phyloP scores from a whole-genome alignment of 2,329 filamentous ascomycete species.

The Trichoderma lentiforme region DNA sequence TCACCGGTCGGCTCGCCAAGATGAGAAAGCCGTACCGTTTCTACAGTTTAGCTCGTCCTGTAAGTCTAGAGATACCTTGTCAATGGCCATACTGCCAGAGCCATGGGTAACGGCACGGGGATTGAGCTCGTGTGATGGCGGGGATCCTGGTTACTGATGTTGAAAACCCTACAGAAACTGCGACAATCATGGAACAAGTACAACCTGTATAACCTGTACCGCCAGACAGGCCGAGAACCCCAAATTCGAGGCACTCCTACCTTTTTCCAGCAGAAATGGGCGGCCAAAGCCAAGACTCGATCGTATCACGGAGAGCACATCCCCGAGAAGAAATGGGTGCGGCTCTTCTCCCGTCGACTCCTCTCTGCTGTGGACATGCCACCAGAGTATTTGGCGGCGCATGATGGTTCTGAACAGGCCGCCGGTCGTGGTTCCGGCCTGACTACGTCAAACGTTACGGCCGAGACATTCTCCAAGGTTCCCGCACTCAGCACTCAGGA shows the following conservation, averaged over 20 bases:
- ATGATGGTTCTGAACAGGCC: constrained; percentile 81
- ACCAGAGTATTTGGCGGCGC: constrained; percentile 69
- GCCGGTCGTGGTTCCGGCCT: constrained; percentile 78
- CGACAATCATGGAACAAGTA: constrained; percentile 97
- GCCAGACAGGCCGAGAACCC: constrained; percentile 32
- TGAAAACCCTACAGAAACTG: constrained; percentile 63
- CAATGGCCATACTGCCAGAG: background rate
- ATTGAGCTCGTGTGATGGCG: background rate
- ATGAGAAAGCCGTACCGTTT: constrained; percentile 59
- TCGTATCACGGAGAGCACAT: constrained; percentile 95
- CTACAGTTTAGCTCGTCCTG: constrained; percentile 63
- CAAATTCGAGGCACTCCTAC: constrained; percentile 48
- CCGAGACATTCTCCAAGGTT: constrained; percentile 34
- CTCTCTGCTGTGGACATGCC: constrained; percentile 84
- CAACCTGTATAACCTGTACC: constrained; percentile 84
- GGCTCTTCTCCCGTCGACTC: constrained; percentile 82
- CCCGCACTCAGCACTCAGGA: constrained; percentile 24
- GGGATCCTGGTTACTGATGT: constrained; percentile 3
- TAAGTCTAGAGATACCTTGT: constrained; percentile 40
- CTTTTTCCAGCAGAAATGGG: constrained; percentile 99
- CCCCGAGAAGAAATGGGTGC: constrained; percentile 87
- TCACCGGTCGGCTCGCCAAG: constrained; percentile 32
- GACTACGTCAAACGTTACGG: constrained; percentile 31
- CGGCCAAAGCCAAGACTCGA: constrained; percentile 76
- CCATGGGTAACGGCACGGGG: background rate